Evolutionary conservation across 176 grass and related monocot species (phyloP).

Genomic region (Rhynchospora breviuscula): DNA sequence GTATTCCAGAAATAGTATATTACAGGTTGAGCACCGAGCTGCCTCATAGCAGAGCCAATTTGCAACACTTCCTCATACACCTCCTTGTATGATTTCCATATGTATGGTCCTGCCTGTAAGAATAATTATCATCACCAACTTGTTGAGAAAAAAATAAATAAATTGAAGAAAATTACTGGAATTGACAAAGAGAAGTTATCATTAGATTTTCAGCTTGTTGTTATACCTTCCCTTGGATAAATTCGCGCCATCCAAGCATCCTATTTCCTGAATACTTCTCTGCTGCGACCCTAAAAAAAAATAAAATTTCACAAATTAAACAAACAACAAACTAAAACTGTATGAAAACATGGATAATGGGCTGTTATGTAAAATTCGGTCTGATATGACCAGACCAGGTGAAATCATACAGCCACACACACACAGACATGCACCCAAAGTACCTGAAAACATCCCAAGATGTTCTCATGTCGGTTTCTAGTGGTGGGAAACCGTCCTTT

Average conservation of each 20-base stretch:
- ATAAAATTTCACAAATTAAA: not conserved
- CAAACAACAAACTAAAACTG: not conserved
- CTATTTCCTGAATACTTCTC: slow-evolving; percentile 66
- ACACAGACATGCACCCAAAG: not conserved
- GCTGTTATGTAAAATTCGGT: too few species aligned
- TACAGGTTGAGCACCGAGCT: slow-evolving; percentile 64
- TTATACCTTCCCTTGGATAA: slow-evolving; percentile 68
- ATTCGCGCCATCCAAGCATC: slow-evolving; percentile 94
- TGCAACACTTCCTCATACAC: slow-evolving; percentile 83
- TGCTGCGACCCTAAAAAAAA: slow-evolving; percentile 58
- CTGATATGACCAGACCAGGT: too few species aligned
- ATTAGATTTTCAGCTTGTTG: not conserved
- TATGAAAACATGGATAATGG: not conserved
- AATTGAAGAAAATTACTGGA: not conserved
- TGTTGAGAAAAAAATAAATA: slow-evolving; percentile 8
- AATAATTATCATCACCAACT: slow-evolving; percentile 17
- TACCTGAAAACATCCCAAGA: slow-evolving; percentile 99
- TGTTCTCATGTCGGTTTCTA: slow-evolving; percentile 52
- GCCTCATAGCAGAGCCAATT: slow-evolving; percentile 56
- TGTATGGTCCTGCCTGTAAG: slow-evolving; percentile 63
- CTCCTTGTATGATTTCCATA: slow-evolving; percentile 94
- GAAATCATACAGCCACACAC: not conserved
- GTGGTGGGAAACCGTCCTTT: slow-evolving; percentile 64
- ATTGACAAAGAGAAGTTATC: not conserved
- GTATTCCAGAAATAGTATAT: not conserved